These are phyloP conservation scores for Pseudocercospora cruenta DNA, from an alignment of 2,329 filamentous ascomycete species.

Conservation along the genomic window DNA sequence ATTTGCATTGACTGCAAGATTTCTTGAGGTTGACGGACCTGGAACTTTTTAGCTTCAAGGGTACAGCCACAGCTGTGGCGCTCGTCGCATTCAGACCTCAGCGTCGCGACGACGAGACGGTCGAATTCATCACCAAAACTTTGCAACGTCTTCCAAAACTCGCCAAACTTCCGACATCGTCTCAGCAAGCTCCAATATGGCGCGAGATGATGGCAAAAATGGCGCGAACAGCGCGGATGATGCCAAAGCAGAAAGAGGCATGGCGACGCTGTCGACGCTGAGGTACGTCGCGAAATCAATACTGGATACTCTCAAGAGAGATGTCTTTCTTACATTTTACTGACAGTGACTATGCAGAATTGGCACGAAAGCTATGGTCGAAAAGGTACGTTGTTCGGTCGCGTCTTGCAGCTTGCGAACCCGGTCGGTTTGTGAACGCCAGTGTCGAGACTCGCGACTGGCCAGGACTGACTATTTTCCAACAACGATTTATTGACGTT, in stretches of 20 bases:
- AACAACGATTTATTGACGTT: not conserved
- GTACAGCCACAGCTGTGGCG: conserved; percentile 2
- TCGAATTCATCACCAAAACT: conserved; percentile 17
- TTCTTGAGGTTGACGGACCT: not conserved
- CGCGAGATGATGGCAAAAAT: conserved; percentile 50
- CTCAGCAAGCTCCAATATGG: conserved; percentile 49
- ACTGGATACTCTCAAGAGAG: not conserved
- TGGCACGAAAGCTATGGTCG: conserved; percentile 68
- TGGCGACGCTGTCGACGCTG: conserved; percentile 82
- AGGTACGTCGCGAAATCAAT: conserved; percentile 57
- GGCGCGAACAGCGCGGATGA: conserved; percentile 37
- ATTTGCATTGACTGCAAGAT: not conserved
- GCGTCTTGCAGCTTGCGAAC: conserved; percentile 3
- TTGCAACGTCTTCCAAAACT: conserved; percentile 9
- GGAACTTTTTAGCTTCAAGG: conserved; percentile 13
- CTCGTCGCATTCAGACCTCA: conserved; percentile 24
- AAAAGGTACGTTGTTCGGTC: conserved; percentile 59
- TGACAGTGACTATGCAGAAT: conserved; percentile 53
- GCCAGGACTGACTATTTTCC: not conserved
- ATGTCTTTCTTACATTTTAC: conserved; percentile 1
- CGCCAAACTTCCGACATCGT: not conserved
- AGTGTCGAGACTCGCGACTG: conserved; percentile 31
- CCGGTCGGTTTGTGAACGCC: conserved; percentile 18
- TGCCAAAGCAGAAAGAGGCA: conserved; percentile 69
- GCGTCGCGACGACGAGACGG: conserved; percentile 19